phyloP scores from a whole-genome alignment of 495 filamentous ascomycete species.

The Daldinia concentrica region DNA sequence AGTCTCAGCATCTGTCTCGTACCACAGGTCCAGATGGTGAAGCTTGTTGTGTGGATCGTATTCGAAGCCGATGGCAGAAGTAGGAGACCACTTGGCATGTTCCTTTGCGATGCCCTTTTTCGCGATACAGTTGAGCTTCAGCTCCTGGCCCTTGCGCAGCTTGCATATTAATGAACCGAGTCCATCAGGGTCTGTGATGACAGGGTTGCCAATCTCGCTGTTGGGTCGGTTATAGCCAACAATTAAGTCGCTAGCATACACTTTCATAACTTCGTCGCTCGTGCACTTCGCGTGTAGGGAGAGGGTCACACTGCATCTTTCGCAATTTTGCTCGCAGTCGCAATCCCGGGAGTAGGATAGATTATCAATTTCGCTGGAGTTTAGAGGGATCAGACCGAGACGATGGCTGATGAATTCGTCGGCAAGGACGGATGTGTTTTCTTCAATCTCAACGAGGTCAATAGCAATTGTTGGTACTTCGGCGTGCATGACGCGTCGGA shows the following conservation, averaged over 20 bases:
- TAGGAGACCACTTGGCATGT: conserved; percentile 96
- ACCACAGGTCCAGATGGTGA: conserved; percentile 90
- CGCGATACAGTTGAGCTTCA: conserved; percentile 88
- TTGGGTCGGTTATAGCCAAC: conserved; percentile 74
- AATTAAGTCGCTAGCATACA: conserved; percentile 87
- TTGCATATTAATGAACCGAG: conserved; percentile 87
- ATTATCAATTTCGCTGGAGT: conserved; percentile 81
- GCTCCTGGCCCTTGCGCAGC: conserved; percentile 84
- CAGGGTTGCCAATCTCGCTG: conserved; percentile 72
- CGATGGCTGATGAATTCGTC: conserved; percentile 97
- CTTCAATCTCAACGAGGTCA: conserved; percentile 91
- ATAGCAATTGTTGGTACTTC: conserved; percentile 96
- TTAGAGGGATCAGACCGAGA: conserved; percentile 88
- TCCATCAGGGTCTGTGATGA: conserved; percentile 83
- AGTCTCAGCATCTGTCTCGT: conserved; percentile 79
- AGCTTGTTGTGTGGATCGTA: conserved; percentile 98
- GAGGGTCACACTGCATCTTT: conserved; percentile 85
- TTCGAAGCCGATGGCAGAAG: conserved; percentile 92
- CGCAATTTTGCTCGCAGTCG: conserved; percentile 93
- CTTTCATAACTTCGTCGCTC: conserved; percentile 81
- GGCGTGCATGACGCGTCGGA: conserved; percentile 90
- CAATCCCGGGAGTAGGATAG: conserved; percentile 93
- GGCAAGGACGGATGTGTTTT: conserved; percentile 91
- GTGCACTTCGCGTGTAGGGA: conserved; percentile 84
- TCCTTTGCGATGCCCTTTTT: conserved; percentile 99